Base-by-base conservation (phyloP, 225 moss, liverwort and hornwort species). In the Sphagnum tenellum region DNA sequence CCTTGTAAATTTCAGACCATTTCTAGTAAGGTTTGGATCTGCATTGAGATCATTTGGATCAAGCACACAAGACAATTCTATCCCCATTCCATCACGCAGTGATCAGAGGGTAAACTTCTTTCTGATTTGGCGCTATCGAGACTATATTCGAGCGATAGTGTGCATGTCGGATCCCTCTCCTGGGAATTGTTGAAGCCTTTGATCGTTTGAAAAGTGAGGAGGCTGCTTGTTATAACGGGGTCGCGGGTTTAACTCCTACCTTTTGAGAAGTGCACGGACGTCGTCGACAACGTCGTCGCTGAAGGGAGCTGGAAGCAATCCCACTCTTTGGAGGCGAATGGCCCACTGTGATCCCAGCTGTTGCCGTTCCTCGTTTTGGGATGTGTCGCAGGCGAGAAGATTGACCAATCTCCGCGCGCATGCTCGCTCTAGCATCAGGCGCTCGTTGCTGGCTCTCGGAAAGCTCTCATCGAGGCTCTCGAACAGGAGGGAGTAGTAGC, bases 251-350 rank as follows among this genome's bases (percentile, higher is more conserved):
- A 29, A 29, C 29, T 29, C 29, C 29, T 2, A 52, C 84, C 88
- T 84, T 74, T 87, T 89, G 58, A 92, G 85, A 44, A 92, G 86
- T 3, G 92, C 86, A 10, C 79, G 86, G 56, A 92, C 85, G 65
- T 92, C 92, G 69, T 92, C 89, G 56, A 87, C 80, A 14, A 79
- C 85, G 54, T 92, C 87, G 68, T 92, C 92, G 63, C 87, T 92
- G 74, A 92, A 82, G 64, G 77, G 77, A 49, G 69, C 66, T 6
- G 72, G 71, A 14, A 66, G 51, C 8, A 87, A 78, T 0, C 79
- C 92, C 9, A 76, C 67, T n/a, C 70, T 68, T 3, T 66, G 61
- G 55, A 92, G 70, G 47, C 87, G 80, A 10, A 69, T 67, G 9
- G 78, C 92, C 92, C 92, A 92, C 67, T 87, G 87, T n/a, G 70